Evolutionary conservation across 176 grass and related monocot genomes (phyloP).

Genomic region (Poa annua): DNA sequence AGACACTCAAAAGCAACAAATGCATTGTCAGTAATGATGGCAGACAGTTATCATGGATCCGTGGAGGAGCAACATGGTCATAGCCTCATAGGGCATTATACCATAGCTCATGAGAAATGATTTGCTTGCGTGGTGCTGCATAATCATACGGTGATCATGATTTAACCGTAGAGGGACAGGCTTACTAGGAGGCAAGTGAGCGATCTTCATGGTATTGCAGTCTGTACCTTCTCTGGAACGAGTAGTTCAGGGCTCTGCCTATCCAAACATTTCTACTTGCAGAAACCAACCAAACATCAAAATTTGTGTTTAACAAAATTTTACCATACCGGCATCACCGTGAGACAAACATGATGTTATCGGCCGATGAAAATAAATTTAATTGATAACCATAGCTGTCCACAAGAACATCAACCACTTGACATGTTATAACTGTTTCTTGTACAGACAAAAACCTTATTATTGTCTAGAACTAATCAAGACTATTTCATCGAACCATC

Average conservation of each 20-base stretch:
- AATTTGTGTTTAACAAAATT: neutral
- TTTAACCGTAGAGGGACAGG: constrained; percentile 16
- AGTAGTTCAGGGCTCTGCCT: neutral
- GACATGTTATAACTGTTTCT: constrained; percentile 27
- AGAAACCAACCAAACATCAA: neutral
- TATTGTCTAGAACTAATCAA: constrained; percentile 16
- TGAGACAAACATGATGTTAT: neutral
- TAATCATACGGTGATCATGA: constrained; percentile 24
- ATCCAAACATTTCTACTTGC: neutral
- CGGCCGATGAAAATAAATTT: neutral
- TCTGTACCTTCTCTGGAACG: neutral
- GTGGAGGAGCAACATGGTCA: constrained; percentile 11
- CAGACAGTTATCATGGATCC: constrained; percentile 7
- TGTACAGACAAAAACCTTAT: constrained; percentile 39
- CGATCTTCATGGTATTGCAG: neutral
- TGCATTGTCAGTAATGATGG: too few relatives aligned
- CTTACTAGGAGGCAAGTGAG: constrained; percentile 31
- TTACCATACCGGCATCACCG: constrained; percentile 2
- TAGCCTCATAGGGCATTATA: too few relatives aligned
- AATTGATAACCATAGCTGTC: constrained; percentile 25
- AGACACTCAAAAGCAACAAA: too few relatives aligned
- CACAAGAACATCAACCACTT: constrained; percentile 26
- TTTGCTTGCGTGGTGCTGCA: neutral
- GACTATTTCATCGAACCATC: constrained; percentile 12
- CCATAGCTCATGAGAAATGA: neutral